Conservation (phyloP, 805 yeast species). For the Saccharomycopsis fibuligera region DNA sequence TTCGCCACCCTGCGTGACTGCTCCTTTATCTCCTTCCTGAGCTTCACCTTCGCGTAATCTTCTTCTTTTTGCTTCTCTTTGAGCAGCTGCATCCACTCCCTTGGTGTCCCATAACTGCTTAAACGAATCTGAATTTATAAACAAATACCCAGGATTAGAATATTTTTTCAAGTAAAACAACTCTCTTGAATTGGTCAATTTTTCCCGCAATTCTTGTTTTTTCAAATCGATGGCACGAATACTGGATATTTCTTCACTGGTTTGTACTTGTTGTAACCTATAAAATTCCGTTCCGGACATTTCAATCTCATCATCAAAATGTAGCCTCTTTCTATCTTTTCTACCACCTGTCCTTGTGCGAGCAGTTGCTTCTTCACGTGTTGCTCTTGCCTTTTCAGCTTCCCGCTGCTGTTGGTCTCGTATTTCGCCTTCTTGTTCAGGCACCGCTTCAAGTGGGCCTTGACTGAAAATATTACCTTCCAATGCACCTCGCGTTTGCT, state of each 20-base stretch:
- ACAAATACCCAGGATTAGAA: constrained; percentile 7
- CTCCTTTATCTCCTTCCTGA: not conserved
- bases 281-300: constrained; percentile 23
- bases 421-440: constrained; percentile 7
- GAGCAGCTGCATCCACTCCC: not conserved
- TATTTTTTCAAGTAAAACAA: constrained; percentile 13
- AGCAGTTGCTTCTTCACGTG: not conserved
- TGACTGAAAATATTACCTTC: constrained; percentile 21
- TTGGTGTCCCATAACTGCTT: constrained; percentile 12
- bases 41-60: not conserved
- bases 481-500: not conserved
- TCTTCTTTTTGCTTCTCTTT: not conserved
- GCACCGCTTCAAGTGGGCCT: constrained; percentile 22
- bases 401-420: constrained; percentile 2
- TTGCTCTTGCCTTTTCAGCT: not conserved
- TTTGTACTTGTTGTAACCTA: constrained; percentile 1
- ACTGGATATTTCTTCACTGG: not conserved
- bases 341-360: not conserved
- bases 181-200: not conserved
- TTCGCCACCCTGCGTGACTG: too few species aligned
- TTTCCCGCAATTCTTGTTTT: not conserved
- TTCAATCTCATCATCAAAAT: constrained; percentile 25
- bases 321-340: constrained; percentile 23
- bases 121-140: constrained; percentile 4
- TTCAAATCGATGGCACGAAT: too few species aligned